Evolutionary conservation across 2,329 filamentous ascomycete species (phyloP), one percentile per base, ranked within the genome.

Genomic region (Xylariaceae sp.): DNA sequence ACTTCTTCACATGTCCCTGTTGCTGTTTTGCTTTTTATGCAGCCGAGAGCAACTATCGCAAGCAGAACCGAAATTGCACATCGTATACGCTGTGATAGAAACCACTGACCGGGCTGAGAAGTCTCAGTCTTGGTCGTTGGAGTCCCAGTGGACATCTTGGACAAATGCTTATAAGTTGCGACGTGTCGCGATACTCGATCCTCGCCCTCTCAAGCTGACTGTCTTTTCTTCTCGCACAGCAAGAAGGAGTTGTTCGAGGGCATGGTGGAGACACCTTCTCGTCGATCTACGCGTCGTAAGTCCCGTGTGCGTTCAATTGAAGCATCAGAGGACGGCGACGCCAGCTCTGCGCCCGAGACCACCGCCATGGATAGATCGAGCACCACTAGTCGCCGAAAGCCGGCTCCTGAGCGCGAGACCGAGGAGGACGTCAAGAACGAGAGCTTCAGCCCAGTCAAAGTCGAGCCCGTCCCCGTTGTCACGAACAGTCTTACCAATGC

Each of bases 211-310:
- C 9, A 18, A 53, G 13, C 58, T 64, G 35, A 64, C 51, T 8
- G 15, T 35, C 9, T 45, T 17, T 55, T 13, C 42, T 58, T 35
- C 2, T 58, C 13, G 47, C 17, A 49, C 18, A 85, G 82, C 65
- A 85, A 85, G 73, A 84, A 83, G 73, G 82, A 84, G 70, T 78
- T 83, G 59, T 85, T 83, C 66, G 78, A 83, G 42, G 82, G 82
- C 66, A 83, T 85, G 82, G 74, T 85, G 61, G 81, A 84, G 71
- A 85, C 82, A 7, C 82, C 82, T 30, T 66, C 73, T 48, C 80
- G 79, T 49, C 73, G 75, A 49, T 75, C 76, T 59, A 74, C 75
- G 51, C 77, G 80, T 67, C 79, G 82, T 66, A 82, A 81, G 68
- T 76, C 80, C 8, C 78, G 78, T 23, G 74, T 79, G 53, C 73